Conservation (phyloP, 75 land plant species). For the Azolla pinnata region DNA sequence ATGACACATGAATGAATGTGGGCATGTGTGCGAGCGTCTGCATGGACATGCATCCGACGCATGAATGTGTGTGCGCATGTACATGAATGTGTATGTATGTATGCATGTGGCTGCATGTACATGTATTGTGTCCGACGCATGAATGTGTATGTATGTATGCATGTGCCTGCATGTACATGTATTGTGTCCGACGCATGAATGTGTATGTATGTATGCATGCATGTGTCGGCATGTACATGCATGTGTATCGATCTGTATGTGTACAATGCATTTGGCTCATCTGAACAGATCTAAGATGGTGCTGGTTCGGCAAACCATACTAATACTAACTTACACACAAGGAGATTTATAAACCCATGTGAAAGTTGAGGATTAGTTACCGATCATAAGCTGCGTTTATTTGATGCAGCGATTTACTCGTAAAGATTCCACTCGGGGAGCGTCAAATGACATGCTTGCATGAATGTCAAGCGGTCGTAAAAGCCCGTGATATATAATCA, state of each 20-base stretch:
- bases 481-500: no score
- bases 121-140: not conserved
- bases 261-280: not conserved
- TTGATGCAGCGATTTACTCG: not conserved
- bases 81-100: not conserved
- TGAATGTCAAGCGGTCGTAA: no score
- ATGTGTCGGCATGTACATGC: conserved; percentile 1
- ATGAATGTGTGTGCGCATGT: not conserved
- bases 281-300: not conserved
- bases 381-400: not conserved
- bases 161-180: not conserved
- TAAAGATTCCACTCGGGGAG: not conserved
- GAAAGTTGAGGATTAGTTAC: not conserved
- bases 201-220: not conserved
- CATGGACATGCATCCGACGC: not conserved
- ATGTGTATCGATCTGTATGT: not conserved
- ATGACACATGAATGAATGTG: not conserved
- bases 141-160: not conserved
- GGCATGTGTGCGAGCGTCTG: no score
- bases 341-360: no score
- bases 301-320: not conserved
- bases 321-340: no score
- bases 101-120: not conserved
- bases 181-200: not conserved
- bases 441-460: not conserved